Base-by-base conservation (phyloP, 2,329 filamentous ascomycete species). In the Bipolaris zeicola region DNA sequence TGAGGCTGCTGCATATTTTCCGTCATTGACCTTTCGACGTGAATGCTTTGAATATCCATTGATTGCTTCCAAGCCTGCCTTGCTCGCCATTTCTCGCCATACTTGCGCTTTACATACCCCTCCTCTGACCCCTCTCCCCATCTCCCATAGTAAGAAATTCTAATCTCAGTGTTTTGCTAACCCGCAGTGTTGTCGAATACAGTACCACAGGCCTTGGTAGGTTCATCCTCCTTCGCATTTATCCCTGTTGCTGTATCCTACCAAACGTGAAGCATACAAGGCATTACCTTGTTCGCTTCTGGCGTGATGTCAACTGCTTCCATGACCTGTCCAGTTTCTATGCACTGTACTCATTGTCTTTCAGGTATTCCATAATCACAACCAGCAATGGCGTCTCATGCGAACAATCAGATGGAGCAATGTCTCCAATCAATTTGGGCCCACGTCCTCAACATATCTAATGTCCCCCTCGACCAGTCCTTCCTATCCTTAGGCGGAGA, bases 401-500 rank as follows among this genome's bases (percentile, higher is more conserved):
- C 52, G 6, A 37, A 48, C 16, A 55, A 37, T 43, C 45, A 50
- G 13, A 57, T 67, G 41, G 69, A 70, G 58, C 49, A 50, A 31
- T 56, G 34, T 26, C 52, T 74, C 28, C 63, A 70, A 41, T 64
- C 64, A 7, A 58, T 72, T 24, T 72, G 69, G 69, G 65, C 71
- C 20, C 68, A 69, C 50, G 70, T 73, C 11, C 47, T 74, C 31
- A 73, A 73, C 46, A 50, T 73, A 18, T 61, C 67, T 1, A 63
- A 70, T 55, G 64, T 74, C 34, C 36, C 65, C 6, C 57, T 72
- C 13, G 66, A 72, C 37, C 65, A 68, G 10, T 58, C 72, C 1
- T 82, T 82, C 58, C 61, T 82, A 3, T 77, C 73, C 10, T 61
- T 81, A 2, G 80, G 80, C 33, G 80, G 80, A 49, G 80, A 82